phyloP scores from a whole-genome alignment of 2,329 filamentous ascomycete species.

The Metarhizium brunneum region DNA sequence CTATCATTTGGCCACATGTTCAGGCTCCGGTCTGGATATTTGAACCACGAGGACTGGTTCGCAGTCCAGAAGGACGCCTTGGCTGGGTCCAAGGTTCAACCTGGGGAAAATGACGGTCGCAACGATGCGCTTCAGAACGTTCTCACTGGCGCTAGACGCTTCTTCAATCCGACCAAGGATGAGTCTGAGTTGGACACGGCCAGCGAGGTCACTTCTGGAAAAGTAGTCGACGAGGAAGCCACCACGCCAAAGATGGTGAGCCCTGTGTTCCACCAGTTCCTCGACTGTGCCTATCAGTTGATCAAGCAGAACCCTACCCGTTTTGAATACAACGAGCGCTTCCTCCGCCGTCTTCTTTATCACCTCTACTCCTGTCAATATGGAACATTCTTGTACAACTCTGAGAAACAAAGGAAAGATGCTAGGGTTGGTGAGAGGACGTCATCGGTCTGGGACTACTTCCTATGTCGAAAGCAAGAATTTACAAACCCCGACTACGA shows the following conservation, averaged over 20 bases:
- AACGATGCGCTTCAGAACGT: slow-evolving; percentile 79
- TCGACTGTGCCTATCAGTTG: slow-evolving; percentile 89
- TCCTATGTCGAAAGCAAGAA: slow-evolving; percentile 68
- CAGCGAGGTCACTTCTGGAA: slow-evolving; percentile 29
- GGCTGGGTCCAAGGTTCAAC: slow-evolving; percentile 53
- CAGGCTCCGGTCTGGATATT: slow-evolving; percentile 75
- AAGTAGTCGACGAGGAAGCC: slow-evolving; percentile 46
- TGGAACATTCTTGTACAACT: slow-evolving; percentile 93
- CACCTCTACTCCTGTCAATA: slow-evolving; percentile 96
- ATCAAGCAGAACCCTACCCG: slow-evolving; percentile 75
- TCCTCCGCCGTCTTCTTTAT: slow-evolving; percentile 79
- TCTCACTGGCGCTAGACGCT: slow-evolving; percentile 80
- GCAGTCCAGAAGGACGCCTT: slow-evolving; percentile 71
- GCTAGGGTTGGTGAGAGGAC: slow-evolving; percentile 61
- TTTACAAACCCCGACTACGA: slow-evolving; percentile 81
- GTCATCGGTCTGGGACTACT: slow-evolving; percentile 92
- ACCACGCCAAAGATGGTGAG: slow-evolving; percentile 87
- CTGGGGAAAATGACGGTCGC: slow-evolving; percentile 51
- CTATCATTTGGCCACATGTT: slow-evolving; percentile 98
- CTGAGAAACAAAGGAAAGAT: slow-evolving; percentile 76
- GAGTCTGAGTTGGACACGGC: slow-evolving; percentile 51
- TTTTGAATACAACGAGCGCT: slow-evolving; percentile 95
- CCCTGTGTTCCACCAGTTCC: slow-evolving; percentile 94
- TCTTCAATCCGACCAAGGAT: slow-evolving; percentile 62
- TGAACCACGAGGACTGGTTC: slow-evolving; percentile 94